Conservation (phyloP, 495 filamentous ascomycete genomes). For the Hypoxylon fuscum region DNA sequence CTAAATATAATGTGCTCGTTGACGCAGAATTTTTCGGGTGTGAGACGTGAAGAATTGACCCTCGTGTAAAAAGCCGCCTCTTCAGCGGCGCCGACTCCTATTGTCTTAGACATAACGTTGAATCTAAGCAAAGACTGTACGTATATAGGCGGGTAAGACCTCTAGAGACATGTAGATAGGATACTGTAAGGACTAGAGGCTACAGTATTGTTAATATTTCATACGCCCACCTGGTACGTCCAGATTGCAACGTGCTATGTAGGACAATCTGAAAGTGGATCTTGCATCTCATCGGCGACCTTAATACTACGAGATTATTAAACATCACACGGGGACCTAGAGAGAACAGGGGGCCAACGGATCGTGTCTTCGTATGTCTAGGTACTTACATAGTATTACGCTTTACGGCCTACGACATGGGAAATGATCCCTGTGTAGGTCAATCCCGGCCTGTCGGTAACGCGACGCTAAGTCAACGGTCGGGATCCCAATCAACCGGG, state of each 20-base stretch:
- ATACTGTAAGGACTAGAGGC: too few species aligned
- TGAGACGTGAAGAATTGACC: background rate
- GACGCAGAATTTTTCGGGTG: too few species aligned
- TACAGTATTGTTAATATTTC: too few species aligned
- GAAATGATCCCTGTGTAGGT: slow-evolving; percentile 17
- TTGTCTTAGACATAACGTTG: background rate
- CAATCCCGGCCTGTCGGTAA: slow-evolving; percentile 24
- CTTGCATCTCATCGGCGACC: slow-evolving; percentile 37
- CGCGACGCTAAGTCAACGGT: slow-evolving; percentile 14
- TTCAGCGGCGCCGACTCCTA: background rate
- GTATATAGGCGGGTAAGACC: background rate
- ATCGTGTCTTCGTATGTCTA: slow-evolving; percentile 5
- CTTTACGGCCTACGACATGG: too few species aligned
- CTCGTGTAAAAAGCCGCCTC: background rate
- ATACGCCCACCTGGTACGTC: too few species aligned
- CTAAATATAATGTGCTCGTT: too few species aligned
- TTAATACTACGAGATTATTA: background rate
- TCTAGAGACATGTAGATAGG: background rate
- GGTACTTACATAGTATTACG: background rate
- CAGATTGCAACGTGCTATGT: slow-evolving; percentile 6
- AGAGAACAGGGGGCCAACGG: background rate
- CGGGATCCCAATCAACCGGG: slow-evolving; percentile 22
- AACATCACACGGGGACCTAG: too few species aligned
- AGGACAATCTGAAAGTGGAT: slow-evolving; percentile 29
- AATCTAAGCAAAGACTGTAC: background rate